Evolutionary conservation across 2,329 filamentous ascomycete genomes (phyloP), one percentile per base, ranked within the genome.

Genomic region (Laburnicola sp.): DNA sequence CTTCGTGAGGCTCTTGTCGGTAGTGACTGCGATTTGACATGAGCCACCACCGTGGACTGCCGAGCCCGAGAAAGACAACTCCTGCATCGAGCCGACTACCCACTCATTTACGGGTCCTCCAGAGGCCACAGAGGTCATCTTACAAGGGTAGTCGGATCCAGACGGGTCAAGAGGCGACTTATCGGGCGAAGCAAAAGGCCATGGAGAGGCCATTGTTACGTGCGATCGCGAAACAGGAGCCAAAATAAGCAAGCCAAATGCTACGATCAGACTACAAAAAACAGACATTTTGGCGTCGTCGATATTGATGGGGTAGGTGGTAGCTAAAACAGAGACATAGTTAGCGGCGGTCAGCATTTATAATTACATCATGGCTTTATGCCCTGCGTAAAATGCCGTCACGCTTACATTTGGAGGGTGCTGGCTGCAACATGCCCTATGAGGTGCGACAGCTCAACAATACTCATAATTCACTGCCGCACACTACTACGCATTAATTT

Each of bases 11-110:
- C 82, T 82, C 16, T 81, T 87, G 28, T 83, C 75, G 8, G 80
- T 77, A 54, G 91, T 92, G 62, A 97, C 77, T 9, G 85, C 86
- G 41, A 97, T 72, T 66, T 99, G 94, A 76, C 93, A 97, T 1
- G 88, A 92, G 0, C 94, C 94, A 40, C 94, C 94, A 4, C 91
- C 91, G 63, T 99, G 94, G 0, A 87, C 84, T 2, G 92, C 91
- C 31, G 78, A 80, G 3, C 92, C 92, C 5, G 68, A 75, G 72
- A 96, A 89, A 0, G 74, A 71, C 1, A 97, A 78, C 0, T 76
- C 70, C 63, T 88, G 83, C 0, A 71, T 58, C 4, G 82, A 80
- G 3, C 90, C 90, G 10, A 88, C 81, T 0, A 77, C 72, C 72
- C 87, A 92, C 62, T 4, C 0, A 63, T 72, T 73, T 66, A 71